phyloP scores from a whole-genome alignment of 176 grass and related monocot genomes.

The Eremochloa ophiuroides region DNA sequence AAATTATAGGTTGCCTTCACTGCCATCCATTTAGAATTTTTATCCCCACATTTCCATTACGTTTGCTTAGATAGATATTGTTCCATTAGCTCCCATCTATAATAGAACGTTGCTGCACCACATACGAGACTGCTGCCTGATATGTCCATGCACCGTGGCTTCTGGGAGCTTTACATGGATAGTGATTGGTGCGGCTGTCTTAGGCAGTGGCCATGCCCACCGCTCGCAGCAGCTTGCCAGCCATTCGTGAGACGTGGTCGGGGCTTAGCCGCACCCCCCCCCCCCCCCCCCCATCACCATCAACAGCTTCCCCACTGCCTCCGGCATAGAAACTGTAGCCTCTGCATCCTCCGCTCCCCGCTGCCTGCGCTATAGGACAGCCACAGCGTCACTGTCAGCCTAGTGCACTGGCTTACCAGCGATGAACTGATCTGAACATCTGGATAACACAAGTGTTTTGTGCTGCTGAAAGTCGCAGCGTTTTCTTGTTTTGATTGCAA shows the following conservation, averaged over 20 bases:
- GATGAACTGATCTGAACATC: too few relatives aligned
- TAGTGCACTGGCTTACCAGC: too few relatives aligned
- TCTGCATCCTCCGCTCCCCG: too few relatives aligned
- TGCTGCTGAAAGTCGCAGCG: too few relatives aligned
- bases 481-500: too few relatives aligned
- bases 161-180: background rate
- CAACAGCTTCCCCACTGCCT: too few relatives aligned
- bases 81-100: too few relatives aligned
- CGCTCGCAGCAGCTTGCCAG: background rate
- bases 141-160: background rate
- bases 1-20: background rate
- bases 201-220: background rate
- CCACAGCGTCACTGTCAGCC: too few relatives aligned
- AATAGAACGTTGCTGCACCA: background rate
- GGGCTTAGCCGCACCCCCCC: background rate
- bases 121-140: background rate
- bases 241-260: background rate
- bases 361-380: too few relatives aligned
- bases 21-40: background rate
- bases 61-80: background rate
- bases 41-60: background rate
- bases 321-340: too few relatives aligned
- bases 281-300: background rate
- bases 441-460: too few relatives aligned
- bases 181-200: background rate